These are phyloP conservation scores for Kokia cookei DNA, from an alignment of 441 rosid species.

Conservation along the genomic window DNA sequence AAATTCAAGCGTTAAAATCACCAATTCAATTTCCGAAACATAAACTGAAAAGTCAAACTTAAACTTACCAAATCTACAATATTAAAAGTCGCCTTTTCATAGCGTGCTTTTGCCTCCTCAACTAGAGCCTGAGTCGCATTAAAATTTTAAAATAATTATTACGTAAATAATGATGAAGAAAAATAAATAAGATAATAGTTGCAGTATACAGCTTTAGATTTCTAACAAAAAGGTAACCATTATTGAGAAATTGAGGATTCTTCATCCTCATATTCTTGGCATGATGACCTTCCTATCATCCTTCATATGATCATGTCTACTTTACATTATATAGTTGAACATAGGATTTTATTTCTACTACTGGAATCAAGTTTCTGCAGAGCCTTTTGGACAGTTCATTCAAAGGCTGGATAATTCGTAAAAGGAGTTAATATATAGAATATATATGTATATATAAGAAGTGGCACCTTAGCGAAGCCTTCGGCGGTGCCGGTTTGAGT, in stretches of 20 bases:
- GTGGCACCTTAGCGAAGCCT: slow-evolving; percentile 88
- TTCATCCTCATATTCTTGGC: no score
- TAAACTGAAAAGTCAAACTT: background rate
- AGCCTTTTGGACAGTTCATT: no score
- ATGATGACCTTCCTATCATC: no score
- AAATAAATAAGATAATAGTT: background rate
- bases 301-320: no score
- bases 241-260: no score
- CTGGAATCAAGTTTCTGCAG: no score
- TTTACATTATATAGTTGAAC: no score
- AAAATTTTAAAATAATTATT: background rate
- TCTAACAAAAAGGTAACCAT: no score
- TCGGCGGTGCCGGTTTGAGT: slow-evolving; percentile 99
- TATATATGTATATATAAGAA: background rate
- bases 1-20: background rate
- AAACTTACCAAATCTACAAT: slow-evolving; percentile 71
- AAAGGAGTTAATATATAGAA: background rate
- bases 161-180: background rate
- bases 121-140: slow-evolving; percentile 55
- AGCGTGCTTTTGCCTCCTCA: slow-evolving; percentile 87
- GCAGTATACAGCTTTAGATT: no score
- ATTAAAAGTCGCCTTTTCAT: slow-evolving; percentile 73
- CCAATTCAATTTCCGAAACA: background rate
- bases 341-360: no score
- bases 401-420: background rate